Evolutionary conservation across 2,329 filamentous ascomycete species (phyloP).

Genomic region (Calonectria henricotiae): DNA sequence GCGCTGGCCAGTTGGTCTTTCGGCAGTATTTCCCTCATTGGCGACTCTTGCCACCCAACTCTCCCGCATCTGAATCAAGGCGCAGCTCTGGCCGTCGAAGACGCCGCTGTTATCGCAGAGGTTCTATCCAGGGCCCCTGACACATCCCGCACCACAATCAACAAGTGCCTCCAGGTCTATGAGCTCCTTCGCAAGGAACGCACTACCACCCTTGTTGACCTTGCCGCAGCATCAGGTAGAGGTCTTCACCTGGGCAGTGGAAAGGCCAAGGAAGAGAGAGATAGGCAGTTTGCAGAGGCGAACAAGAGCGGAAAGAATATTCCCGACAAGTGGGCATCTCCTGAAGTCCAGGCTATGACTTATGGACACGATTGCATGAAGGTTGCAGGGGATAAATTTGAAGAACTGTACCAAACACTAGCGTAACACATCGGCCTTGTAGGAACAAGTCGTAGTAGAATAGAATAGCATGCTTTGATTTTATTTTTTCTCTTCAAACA

Average conservation of each 20-base stretch:
- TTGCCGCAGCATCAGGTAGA: slow-evolving; percentile 68
- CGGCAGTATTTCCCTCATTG: slow-evolving; percentile 71
- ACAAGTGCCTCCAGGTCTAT: slow-evolving; percentile 69
- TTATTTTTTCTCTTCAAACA: not conserved
- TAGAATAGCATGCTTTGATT: slow-evolving; percentile 13
- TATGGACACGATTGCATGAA: slow-evolving; percentile 75
- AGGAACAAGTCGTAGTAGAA: not conserved
- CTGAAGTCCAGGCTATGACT: slow-evolving; percentile 77
- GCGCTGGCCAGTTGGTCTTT: slow-evolving; percentile 73
- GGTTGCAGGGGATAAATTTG: slow-evolving; percentile 69
- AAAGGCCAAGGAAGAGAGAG: slow-evolving; percentile 71
- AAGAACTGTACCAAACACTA: slow-evolving; percentile 59
- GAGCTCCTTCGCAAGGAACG: slow-evolving; percentile 72
- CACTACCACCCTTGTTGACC: slow-evolving; percentile 68
- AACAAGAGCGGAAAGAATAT: slow-evolving; percentile 66
- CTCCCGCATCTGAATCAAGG: slow-evolving; percentile 78
- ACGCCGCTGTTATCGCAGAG: slow-evolving; percentile 74
- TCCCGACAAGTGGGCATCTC: slow-evolving; percentile 80
- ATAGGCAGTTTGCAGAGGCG: slow-evolving; percentile 69
- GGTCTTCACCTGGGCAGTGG: slow-evolving; percentile 72
- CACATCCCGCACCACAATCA: slow-evolving; percentile 59
- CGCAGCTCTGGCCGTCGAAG: slow-evolving; percentile 78
- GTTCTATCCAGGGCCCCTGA: slow-evolving; percentile 63
- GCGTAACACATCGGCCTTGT: slow-evolving; percentile 6
- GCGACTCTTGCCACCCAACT: slow-evolving; percentile 78